These are phyloP conservation scores for Tylopilus orsonianus DNA, from an alignment of 1,284 basidiomycete species.

Conservation along the genomic window DNA sequence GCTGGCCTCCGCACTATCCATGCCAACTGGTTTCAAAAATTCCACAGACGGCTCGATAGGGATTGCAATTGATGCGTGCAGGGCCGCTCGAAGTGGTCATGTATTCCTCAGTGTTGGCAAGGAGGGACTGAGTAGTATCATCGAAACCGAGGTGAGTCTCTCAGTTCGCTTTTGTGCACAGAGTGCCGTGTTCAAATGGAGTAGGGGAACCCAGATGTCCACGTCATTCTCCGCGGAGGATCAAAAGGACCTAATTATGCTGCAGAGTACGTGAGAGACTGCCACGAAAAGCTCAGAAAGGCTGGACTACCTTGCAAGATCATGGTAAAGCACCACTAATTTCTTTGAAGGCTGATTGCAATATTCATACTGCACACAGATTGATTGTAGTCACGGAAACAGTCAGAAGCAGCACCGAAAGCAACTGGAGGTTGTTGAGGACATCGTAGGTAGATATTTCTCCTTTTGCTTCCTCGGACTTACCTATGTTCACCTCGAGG, in stretches of 20 bases:
- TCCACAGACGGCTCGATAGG: slow-evolving; percentile 76
- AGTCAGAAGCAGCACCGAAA: slow-evolving; percentile 84
- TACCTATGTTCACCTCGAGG: slow-evolving; percentile 41
- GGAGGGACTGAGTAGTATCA: slow-evolving; percentile 88
- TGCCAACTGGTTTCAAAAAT: slow-evolving; percentile 87
- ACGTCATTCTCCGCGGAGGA: slow-evolving; percentile 89
- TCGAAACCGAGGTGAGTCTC: slow-evolving; percentile 73
- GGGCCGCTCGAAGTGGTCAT: slow-evolving; percentile 82
- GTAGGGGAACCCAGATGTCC: slow-evolving; percentile 87
- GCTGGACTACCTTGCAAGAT: slow-evolving; percentile 78
- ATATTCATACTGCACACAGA: slow-evolving; percentile 41
- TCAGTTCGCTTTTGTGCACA: slow-evolving; percentile 1
- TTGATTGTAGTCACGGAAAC: slow-evolving; percentile 96
- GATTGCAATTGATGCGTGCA: slow-evolving; percentile 89
- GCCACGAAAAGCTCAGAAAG: slow-evolving; percentile 75
- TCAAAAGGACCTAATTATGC: slow-evolving; percentile 84
- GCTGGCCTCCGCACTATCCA: slow-evolving; percentile 80
- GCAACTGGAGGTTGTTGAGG: slow-evolving; percentile 82
- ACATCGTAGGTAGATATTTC: slow-evolving; percentile 61
- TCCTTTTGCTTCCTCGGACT: not conserved
- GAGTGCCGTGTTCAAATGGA: slow-evolving; percentile 7
- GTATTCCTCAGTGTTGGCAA: slow-evolving; percentile 94
- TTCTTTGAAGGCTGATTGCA: not conserved
- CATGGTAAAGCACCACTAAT: slow-evolving; percentile 58
- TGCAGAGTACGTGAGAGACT: slow-evolving; percentile 76